Conservation (phyloP, 768 basidiomycete species). For the Boletellus sp. region DNA sequence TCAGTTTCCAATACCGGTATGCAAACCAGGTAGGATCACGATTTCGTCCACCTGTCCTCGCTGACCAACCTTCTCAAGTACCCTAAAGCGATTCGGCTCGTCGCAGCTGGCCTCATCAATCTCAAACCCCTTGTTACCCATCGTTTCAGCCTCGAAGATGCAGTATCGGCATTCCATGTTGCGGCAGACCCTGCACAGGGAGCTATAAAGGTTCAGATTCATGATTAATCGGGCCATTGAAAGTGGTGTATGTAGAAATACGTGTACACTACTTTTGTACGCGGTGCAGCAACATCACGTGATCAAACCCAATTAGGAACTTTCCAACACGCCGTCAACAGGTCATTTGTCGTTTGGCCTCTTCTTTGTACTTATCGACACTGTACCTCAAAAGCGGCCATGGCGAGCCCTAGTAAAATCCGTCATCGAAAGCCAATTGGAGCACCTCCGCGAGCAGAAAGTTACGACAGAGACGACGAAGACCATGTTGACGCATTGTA, state of each 20-base stretch:
- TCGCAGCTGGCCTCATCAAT: constrained; percentile 70
- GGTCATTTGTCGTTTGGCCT: constrained; percentile 2
- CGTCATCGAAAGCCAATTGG: constrained; percentile 26
- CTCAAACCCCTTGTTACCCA: constrained; percentile 81
- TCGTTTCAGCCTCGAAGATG: constrained; percentile 66
- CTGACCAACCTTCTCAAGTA: constrained; percentile 42
- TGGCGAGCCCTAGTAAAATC: constrained; percentile 32
- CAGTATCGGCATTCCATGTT: constrained; percentile 74
- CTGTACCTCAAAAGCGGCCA: constrained; percentile 15
- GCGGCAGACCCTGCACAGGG: constrained; percentile 65
- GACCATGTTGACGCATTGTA: constrained; percentile 50
- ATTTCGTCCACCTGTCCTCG: not conserved
- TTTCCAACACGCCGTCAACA: not conserved
- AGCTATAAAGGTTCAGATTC: constrained; percentile 67
- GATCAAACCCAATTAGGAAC: constrained; percentile 9
- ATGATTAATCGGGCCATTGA: constrained; percentile 35
- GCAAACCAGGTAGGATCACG: constrained; percentile 47
- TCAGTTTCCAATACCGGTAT: constrained; percentile 67
- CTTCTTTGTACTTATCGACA: constrained; percentile 1
- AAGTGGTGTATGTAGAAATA: too few relatives aligned
- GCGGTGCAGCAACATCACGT: constrained; percentile 16
- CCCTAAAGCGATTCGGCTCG: constrained; percentile 78
- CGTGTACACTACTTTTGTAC: too few relatives aligned
- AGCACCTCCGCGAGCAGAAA: constrained; percentile 16
- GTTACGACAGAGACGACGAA: constrained; percentile 42